Evolutionary conservation across 768 basidiomycete genomes (phyloP).

Genomic region (Naganishia friedmannii): DNA sequence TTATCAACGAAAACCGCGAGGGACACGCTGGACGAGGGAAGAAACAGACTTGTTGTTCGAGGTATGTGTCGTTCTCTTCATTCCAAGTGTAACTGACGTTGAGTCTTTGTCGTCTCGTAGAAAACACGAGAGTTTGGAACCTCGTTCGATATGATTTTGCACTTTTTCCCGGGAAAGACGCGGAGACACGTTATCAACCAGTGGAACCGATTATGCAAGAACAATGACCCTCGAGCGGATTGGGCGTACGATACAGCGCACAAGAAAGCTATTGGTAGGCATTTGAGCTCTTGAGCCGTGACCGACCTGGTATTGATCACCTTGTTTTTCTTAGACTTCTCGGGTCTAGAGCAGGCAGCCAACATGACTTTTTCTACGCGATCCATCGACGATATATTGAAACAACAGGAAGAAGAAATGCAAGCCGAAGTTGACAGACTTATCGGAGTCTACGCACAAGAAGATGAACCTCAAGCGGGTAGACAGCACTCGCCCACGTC

Average conservation of each 20-base stretch:
- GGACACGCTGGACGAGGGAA: slow-evolving; percentile 23
- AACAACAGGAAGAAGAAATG: slow-evolving; percentile 16
- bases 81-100: not conserved
- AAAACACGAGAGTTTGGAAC: slow-evolving; percentile 30
- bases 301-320: not conserved
- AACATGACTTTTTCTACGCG: slow-evolving; percentile 15
- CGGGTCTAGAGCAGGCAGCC: slow-evolving; percentile 5
- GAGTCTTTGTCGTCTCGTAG: not conserved
- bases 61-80: not conserved
- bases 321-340: slow-evolving; percentile 2
- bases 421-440: slow-evolving; percentile 13
- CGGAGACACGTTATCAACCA: slow-evolving; percentile 23
- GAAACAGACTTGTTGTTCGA: slow-evolving; percentile 27
- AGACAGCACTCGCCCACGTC: slow-evolving; percentile 15
- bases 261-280: slow-evolving; percentile 23
- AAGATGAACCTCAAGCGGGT: not conserved
- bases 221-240: slow-evolving; percentile 18
- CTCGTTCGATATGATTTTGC: slow-evolving; percentile 26
- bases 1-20: slow-evolving; percentile 26
- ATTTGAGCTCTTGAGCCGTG: not conserved
- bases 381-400: slow-evolving; percentile 12
- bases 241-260: slow-evolving; percentile 14
- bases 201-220: slow-evolving; percentile 12
- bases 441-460: slow-evolving; percentile 1
- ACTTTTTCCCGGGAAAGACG: slow-evolving; percentile 26